These are phyloP conservation scores for Tilletia indica DNA, from an alignment of 1,284 basidiomycete species.

Conservation along the genomic window DNA sequence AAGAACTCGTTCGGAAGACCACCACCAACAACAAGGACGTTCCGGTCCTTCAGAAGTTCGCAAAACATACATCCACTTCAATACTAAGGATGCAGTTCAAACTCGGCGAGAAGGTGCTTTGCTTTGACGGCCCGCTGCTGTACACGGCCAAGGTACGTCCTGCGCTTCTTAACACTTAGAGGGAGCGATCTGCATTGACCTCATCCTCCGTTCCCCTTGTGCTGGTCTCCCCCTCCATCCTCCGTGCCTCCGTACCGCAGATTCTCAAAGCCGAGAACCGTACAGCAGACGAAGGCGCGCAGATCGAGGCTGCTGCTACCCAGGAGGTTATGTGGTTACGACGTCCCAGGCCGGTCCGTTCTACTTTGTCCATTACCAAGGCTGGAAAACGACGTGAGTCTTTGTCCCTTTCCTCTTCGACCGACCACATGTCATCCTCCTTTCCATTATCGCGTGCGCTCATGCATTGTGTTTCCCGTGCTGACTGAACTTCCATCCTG, in stretches of 20 bases:
- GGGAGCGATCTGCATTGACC: not conserved
- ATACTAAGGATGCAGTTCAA: conserved; percentile 55
- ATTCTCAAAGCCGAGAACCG: conserved; percentile 77
- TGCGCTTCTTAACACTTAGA: no score
- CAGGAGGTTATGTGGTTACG: conserved; percentile 67
- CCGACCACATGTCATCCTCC: not conserved
- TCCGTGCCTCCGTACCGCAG: conserved; percentile 43
- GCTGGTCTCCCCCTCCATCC: not conserved
- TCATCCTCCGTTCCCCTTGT: not conserved
- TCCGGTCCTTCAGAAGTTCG: no score
- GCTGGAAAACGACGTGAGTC: conserved; percentile 97
- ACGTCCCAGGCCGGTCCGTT: conserved; percentile 70
- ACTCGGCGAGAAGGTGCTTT: conserved; percentile 77
- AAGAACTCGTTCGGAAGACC: no score
- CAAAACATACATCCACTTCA: not conserved
- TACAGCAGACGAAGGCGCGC: conserved; percentile 8
- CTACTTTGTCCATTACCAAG: conserved; percentile 97
- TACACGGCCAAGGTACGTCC: conserved; percentile 79
- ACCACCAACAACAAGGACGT: no score
- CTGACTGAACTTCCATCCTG: conserved; percentile 1
- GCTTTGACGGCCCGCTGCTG: conserved; percentile 88
- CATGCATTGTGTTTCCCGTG: not conserved
- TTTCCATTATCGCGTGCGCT: not conserved
- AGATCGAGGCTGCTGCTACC: conserved; percentile 11
- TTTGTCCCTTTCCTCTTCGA: not conserved